phyloP scores from a whole-genome alignment of 1,139 yeast genomes.

The Nakaseomyces bracarensis region DNA sequence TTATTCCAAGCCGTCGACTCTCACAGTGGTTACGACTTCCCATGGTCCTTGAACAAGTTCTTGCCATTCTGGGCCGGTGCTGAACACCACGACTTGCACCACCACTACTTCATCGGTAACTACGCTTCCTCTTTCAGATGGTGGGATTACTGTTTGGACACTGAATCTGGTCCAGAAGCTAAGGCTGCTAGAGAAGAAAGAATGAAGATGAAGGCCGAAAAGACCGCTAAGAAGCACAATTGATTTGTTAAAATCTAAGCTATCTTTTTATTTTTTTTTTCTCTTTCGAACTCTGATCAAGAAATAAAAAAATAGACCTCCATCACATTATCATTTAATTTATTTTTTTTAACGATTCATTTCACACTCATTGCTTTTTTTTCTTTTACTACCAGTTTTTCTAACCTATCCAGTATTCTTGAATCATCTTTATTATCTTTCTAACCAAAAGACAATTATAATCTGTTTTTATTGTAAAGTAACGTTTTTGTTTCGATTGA shows the following conservation, averaged over 20 bases:
- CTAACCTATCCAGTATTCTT: too few relatives aligned
- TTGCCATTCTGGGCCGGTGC: conserved; percentile 98
- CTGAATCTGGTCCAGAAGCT: conserved; percentile 73
- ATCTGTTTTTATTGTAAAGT: too few relatives aligned
- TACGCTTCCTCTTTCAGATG: conserved; percentile 90
- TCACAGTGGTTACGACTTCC: conserved; percentile 95
- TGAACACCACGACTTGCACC: conserved; percentile 95
- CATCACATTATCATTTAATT: not conserved
- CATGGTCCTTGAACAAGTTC: conserved; percentile 87
- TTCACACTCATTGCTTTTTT: conserved; percentile 2
- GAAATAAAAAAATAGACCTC: too few relatives aligned
- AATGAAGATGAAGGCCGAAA: conserved; percentile 46
- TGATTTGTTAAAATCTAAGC: not conserved
- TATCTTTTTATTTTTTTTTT: not conserved
- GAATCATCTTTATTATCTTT: too few relatives aligned
- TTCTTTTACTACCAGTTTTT: not conserved
- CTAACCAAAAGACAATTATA: too few relatives aligned
- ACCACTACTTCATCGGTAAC: conserved; percentile 84
- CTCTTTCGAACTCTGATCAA: too few relatives aligned
- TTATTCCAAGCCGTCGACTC: conserved; percentile 93
- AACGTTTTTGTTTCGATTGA: too few relatives aligned
- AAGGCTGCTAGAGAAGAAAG: conserved; percentile 52
- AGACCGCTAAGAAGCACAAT: conserved; percentile 29
- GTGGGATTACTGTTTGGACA: conserved; percentile 79
- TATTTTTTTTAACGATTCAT: conserved; percentile 3